phyloP scores from a whole-genome alignment of 176 grass and related monocot genomes.

The Aegilops speltoides region DNA sequence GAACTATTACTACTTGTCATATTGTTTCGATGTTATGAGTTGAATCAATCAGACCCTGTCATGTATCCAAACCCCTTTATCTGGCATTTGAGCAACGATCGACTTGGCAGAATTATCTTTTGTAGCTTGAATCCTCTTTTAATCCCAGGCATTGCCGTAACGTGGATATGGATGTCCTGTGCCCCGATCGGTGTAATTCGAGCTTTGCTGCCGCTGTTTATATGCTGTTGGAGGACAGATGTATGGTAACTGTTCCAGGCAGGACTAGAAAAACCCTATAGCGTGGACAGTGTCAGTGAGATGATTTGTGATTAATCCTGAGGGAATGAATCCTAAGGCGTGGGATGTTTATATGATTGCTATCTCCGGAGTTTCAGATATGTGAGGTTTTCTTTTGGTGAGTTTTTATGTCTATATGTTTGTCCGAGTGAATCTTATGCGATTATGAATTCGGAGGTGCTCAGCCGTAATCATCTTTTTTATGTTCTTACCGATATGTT shows the following conservation, averaged over 20 bases:
- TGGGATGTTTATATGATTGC: not conserved
- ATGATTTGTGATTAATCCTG: not conserved
- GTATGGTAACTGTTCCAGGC: not conserved
- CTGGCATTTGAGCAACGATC: not conserved
- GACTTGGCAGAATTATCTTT: constrained; percentile 14
- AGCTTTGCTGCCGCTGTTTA: not conserved
- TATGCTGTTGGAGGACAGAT: too few species aligned
- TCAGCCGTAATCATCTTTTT: too few species aligned
- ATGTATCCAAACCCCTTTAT: constrained; percentile 19
- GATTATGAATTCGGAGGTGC: not conserved
- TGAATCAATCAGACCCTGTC: constrained; percentile 21
- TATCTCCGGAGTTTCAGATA: not conserved
- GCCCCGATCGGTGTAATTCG: not conserved
- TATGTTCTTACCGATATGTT: too few species aligned
- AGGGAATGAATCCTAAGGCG: not conserved
- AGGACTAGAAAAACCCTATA: too few species aligned
- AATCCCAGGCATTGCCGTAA: not conserved
- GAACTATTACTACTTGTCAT: not conserved
- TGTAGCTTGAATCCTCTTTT: not conserved
- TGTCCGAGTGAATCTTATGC: not conserved
- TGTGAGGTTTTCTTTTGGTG: too few species aligned
- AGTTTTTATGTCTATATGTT: too few species aligned
- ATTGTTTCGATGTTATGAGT: not conserved
- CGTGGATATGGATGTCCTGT: not conserved
- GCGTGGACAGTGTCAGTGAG: too few species aligned